Percentiles rank a stretch among this genome's conserved stretches.
phyloP scores from a whole-genome alignment of 805 yeast species.

The Candida quercuum region DNA sequence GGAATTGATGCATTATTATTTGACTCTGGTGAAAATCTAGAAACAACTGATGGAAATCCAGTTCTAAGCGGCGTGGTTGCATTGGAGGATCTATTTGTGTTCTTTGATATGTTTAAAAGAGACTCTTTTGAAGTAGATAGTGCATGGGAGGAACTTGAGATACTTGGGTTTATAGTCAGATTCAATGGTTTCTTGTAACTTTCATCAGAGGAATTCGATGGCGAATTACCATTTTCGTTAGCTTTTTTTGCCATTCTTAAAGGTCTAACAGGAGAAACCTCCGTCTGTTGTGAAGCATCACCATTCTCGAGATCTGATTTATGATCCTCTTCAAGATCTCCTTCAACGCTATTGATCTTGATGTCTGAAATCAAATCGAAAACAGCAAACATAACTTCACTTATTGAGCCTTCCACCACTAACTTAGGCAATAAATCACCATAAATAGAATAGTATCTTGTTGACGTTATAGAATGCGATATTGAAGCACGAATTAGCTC shows the following conservation, averaged over 20 bases:
- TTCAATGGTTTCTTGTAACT: conserved; percentile 17
- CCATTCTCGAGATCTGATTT: not conserved
- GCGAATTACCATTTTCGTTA: conserved; percentile 20
- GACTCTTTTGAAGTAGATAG: conserved; percentile 3
- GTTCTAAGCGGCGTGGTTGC: conserved; percentile 8
- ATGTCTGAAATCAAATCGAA: conserved; percentile 55
- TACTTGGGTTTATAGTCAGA: conserved; percentile 14
- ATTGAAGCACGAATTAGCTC: conserved; percentile 57
- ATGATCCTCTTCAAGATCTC: not conserved
- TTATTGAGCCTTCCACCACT: conserved; percentile 68
- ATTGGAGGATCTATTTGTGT: not conserved
- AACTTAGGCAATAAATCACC: conserved; percentile 61
- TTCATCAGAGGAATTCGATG: too few relatives aligned
- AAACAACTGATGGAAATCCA: conserved; percentile 10
- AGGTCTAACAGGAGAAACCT: conserved; percentile 55
- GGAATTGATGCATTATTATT: conserved; percentile 1
- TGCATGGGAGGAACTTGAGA: conserved; percentile 8
- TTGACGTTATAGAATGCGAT: conserved; percentile 69
- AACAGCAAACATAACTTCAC: conserved; percentile 63
- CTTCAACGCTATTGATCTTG: conserved; percentile 30
- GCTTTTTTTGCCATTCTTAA: conserved; percentile 60
- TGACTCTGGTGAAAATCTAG: conserved; percentile 14
- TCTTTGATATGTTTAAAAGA: not conserved
- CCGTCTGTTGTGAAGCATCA: conserved; percentile 1
- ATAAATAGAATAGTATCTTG: conserved; percentile 67